A percentile compares a stretch with the other conserved stretches of the same genome.
Evolutionary conservation across 176 grass and related monocot genomes (phyloP).

Genomic region (Paspalum vaginatum): DNA sequence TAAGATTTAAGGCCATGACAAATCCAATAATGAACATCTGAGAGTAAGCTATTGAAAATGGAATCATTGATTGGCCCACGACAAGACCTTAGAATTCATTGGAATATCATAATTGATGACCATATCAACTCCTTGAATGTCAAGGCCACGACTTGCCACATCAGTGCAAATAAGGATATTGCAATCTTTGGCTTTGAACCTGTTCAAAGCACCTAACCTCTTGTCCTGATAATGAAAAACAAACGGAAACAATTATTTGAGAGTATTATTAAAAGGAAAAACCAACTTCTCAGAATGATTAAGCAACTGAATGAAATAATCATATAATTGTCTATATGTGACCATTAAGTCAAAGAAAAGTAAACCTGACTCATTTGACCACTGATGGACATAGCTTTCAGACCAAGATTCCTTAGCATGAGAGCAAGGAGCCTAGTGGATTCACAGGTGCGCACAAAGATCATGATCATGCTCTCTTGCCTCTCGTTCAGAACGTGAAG

Average conservation of each 20-base stretch:
- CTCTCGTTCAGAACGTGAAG: conserved; percentile 81
- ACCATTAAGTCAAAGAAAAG: conserved; percentile 20
- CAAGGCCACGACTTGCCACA: conserved; percentile 94
- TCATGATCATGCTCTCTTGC: conserved; percentile 69
- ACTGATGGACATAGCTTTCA: conserved; percentile 86
- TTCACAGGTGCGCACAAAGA: conserved; percentile 92
- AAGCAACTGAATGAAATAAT: conserved; percentile 4
- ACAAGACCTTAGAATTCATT: conserved; percentile 78
- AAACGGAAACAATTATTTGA: background rate
- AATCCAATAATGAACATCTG: conserved; percentile 6
- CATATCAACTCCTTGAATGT: conserved; percentile 87
- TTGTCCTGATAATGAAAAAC: conserved; percentile 63
- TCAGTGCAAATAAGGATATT: conserved; percentile 90
- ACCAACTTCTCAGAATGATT: background rate
- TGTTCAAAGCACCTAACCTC: conserved; percentile 85
- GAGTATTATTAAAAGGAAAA: conserved; percentile 12
- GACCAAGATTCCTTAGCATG: conserved; percentile 73
- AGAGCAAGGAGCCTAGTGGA: conserved; percentile 78
- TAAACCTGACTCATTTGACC: conserved; percentile 91
- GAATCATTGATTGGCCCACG: background rate
- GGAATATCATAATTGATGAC: conserved; percentile 97
- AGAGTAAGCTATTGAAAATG: background rate
- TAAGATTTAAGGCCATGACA: conserved; percentile 15
- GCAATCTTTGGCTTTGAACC: conserved; percentile 79
- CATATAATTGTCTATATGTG: background rate